Conservation (phyloP, 805 yeast species). For the Jamesozyma piceae region DNA sequence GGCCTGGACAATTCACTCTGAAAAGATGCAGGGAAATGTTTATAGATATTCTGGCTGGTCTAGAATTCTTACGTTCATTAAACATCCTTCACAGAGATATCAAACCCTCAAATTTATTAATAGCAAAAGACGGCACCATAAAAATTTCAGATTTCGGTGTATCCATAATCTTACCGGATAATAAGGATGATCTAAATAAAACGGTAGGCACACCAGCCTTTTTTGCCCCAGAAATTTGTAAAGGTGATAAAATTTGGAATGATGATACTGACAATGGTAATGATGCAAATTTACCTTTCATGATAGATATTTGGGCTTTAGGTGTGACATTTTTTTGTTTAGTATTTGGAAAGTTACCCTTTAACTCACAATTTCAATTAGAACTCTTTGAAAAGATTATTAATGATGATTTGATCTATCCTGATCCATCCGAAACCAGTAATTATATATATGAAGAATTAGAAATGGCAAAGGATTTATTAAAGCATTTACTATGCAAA, state of each 20-base stretch:
- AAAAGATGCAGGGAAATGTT: constrained; percentile 61
- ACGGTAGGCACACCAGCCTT: constrained; percentile 98
- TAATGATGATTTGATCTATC: constrained; percentile 49
- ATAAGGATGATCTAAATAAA: constrained; percentile 51
- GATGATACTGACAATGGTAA: constrained; percentile 32
- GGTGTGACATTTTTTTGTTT: constrained; percentile 89
- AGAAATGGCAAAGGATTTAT: constrained; percentile 43
- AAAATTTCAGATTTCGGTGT: constrained; percentile 97
- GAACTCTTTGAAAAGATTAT: constrained; percentile 70
- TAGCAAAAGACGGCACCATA: constrained; percentile 59
- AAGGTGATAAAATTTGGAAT: constrained; percentile 33
- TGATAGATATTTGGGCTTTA: constrained; percentile 95
- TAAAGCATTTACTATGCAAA: constrained; percentile 54
- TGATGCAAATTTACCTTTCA: constrained; percentile 42
- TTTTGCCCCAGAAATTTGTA: constrained; percentile 87
- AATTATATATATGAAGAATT: constrained; percentile 35
- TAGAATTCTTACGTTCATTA: constrained; percentile 83
- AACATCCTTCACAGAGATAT: constrained; percentile 93
- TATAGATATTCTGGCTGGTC: constrained; percentile 75
- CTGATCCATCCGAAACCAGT: constrained; percentile 31
- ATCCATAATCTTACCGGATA: constrained; percentile 40
- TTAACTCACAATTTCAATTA: constrained; percentile 68
- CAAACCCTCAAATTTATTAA: constrained; percentile 84
- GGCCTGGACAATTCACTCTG: constrained; percentile 61
- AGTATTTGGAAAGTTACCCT: constrained; percentile 81